phyloP scores from a whole-genome alignment of 192 early-diverging fungal genomes.

The Linnemannia exigua region DNA sequence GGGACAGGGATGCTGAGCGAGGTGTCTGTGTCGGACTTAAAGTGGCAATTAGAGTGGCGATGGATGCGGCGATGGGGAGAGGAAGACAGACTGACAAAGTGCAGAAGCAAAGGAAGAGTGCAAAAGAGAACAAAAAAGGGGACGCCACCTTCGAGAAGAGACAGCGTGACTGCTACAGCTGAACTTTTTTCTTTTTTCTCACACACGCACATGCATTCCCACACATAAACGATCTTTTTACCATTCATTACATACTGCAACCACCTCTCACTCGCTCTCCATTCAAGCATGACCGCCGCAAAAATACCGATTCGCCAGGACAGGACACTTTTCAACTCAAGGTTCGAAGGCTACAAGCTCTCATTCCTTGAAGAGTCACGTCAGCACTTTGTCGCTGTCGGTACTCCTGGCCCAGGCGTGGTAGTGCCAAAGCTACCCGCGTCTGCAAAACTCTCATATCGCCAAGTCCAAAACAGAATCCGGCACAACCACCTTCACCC shows the following conservation, averaged over 20 bases:
- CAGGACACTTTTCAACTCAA: constrained; percentile 66
- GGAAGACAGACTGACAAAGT: background rate
- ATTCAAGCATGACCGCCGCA: background rate
- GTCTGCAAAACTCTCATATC: constrained; percentile 69
- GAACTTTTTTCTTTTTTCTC: background rate
- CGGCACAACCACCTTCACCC: constrained; percentile 75
- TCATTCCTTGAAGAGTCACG: constrained; percentile 63
- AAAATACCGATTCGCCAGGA: constrained; percentile 54
- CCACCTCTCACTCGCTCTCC: background rate
- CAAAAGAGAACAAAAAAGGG: no score
- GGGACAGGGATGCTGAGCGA: background rate
- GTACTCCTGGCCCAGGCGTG: constrained; percentile 47
- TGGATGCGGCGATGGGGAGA: background rate
- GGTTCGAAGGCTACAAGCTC: constrained; percentile 84
- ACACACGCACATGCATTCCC: background rate
- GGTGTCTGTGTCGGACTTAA: background rate
- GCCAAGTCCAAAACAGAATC: constrained; percentile 73
- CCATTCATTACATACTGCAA: background rate
- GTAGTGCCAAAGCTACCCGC: constrained; percentile 56
- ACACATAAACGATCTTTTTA: background rate
- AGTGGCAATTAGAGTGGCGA: background rate
- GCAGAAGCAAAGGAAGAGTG: no score
- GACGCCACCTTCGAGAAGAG: background rate
- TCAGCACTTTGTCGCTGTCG: constrained; percentile 46
- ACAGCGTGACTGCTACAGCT: background rate